A percentile compares a stretch with the other conserved stretches of the same genome.
Evolutionary conservation across 2,329 filamentous ascomycete genomes (phyloP).

Genomic region (Beauveria sp.): DNA sequence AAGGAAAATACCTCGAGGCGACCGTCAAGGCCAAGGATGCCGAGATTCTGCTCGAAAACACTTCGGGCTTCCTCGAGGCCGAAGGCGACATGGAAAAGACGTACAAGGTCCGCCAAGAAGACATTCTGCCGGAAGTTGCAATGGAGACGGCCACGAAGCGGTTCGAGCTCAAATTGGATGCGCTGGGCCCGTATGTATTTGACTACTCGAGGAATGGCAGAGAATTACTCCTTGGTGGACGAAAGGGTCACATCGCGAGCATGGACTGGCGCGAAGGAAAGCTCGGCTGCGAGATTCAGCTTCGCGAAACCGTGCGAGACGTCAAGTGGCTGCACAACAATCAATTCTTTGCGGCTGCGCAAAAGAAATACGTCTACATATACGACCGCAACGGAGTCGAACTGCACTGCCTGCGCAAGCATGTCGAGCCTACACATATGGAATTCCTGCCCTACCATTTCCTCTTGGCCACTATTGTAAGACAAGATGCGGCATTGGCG

Average conservation of each 20-base stretch:
- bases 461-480: slow-evolving; percentile 74
- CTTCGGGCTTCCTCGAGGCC: slow-evolving; percentile 76
- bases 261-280: slow-evolving; percentile 96
- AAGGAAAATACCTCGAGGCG: slow-evolving; percentile 76
- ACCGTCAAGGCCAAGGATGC: slow-evolving; percentile 84
- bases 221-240: slow-evolving; percentile 74
- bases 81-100: slow-evolving; percentile 85
- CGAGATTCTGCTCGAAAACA: slow-evolving; percentile 87
- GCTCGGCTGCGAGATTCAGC: slow-evolving; percentile 81
- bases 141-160: slow-evolving; percentile 85
- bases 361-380: slow-evolving; percentile 96
- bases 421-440: slow-evolving; percentile 85
- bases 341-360: slow-evolving; percentile 87
- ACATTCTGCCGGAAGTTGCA: slow-evolving; percentile 67
- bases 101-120: slow-evolving; percentile 84
- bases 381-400: slow-evolving; percentile 90
- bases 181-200: slow-evolving; percentile 77
- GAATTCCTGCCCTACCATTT: slow-evolving; percentile 97
- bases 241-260: slow-evolving; percentile 90
- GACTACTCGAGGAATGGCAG: slow-evolving; percentile 89
- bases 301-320: slow-evolving; percentile 85
- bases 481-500: slow-evolving; percentile 23
- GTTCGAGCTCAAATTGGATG: slow-evolving; percentile 78
- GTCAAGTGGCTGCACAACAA: slow-evolving; percentile 91
- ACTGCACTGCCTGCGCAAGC: slow-evolving; percentile 82